Evolutionary conservation across 2,329 filamentous ascomycete species (phyloP).

Genomic region (Aspergillus sojae): DNA sequence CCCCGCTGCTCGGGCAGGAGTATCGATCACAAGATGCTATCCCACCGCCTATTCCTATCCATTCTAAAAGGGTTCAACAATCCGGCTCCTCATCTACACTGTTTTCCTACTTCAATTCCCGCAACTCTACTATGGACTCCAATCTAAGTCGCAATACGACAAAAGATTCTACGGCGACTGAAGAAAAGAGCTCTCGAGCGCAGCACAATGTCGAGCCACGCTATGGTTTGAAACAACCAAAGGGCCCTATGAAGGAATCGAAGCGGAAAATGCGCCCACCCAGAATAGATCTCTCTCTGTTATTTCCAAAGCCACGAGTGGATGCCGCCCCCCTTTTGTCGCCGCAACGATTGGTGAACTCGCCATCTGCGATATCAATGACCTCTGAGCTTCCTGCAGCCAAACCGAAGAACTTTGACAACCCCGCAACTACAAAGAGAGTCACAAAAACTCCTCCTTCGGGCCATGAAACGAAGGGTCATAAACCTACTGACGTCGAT

Average conservation of each 20-base stretch:
- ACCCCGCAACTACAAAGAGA: slow-evolving; percentile 25
- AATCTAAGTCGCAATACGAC: slow-evolving; percentile 27
- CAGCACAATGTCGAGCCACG: slow-evolving; percentile 23
- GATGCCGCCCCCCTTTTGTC: slow-evolving; percentile 39
- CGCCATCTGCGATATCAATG: slow-evolving; percentile 42
- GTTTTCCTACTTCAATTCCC: slow-evolving; percentile 51
- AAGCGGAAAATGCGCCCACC: slow-evolving; percentile 43
- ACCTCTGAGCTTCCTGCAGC: slow-evolving; percentile 34
- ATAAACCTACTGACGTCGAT: slow-evolving; percentile 18
- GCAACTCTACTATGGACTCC: slow-evolving; percentile 42
- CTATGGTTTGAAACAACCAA: slow-evolving; percentile 27
- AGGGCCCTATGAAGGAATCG: slow-evolving; percentile 33
- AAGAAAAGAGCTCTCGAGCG: slow-evolving; percentile 15
- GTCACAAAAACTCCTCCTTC: slow-evolving; percentile 31
- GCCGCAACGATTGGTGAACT: slow-evolving; percentile 45
- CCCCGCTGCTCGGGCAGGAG: slow-evolving; percentile 47
- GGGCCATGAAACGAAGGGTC: slow-evolving; percentile 15
- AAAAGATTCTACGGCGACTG: slow-evolving; percentile 1
- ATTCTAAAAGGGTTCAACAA: slow-evolving; percentile 41
- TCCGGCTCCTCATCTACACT: slow-evolving; percentile 50
- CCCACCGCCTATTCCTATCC: slow-evolving; percentile 34
- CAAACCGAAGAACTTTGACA: slow-evolving; percentile 23
- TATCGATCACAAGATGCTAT: slow-evolving; percentile 32
- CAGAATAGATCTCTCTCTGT: slow-evolving; percentile 45
- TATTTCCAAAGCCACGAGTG: slow-evolving; percentile 45